A percentile compares a stretch with the other conserved stretches of the same genome.
phyloP scores from a whole-genome alignment of 2,329 filamentous ascomycete genomes.

The Trichoderma pleuroti region DNA sequence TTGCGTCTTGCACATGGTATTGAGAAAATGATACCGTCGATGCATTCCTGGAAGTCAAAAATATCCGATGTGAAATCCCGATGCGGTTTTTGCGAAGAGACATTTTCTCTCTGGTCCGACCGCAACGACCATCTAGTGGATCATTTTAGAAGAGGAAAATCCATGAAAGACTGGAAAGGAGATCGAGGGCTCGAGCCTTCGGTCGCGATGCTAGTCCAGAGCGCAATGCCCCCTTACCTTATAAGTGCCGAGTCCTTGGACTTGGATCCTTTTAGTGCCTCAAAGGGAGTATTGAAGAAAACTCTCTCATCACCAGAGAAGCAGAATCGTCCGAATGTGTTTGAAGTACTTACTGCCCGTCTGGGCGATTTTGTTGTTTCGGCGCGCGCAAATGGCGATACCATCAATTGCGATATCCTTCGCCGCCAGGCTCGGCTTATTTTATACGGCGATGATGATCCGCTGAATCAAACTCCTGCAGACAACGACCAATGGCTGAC shows the following conservation, averaged over 20 bases:
- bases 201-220: not conserved
- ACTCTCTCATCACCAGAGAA: not conserved
- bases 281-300: not conserved
- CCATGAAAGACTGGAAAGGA: not conserved
- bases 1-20: not conserved
- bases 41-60: not conserved
- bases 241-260: not conserved
- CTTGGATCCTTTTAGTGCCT: not conserved
- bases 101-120: not conserved
- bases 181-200: not conserved
- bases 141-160: not conserved
- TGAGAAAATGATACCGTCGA: not conserved
- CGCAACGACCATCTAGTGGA: not conserved
- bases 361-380: not conserved
- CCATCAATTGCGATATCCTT: not conserved
- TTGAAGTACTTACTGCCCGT: not conserved
- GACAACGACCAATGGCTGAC: not conserved
- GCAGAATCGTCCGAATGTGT: not conserved
- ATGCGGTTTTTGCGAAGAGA: not conserved
- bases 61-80: not conserved
- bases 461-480: not conserved
- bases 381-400: not conserved
- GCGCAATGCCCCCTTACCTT: not conserved
- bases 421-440: not conserved
- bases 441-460: not conserved